phyloP scores from a whole-genome alignment of 148 eudicot genomes.

The Chenopodium berlandieri region DNA sequence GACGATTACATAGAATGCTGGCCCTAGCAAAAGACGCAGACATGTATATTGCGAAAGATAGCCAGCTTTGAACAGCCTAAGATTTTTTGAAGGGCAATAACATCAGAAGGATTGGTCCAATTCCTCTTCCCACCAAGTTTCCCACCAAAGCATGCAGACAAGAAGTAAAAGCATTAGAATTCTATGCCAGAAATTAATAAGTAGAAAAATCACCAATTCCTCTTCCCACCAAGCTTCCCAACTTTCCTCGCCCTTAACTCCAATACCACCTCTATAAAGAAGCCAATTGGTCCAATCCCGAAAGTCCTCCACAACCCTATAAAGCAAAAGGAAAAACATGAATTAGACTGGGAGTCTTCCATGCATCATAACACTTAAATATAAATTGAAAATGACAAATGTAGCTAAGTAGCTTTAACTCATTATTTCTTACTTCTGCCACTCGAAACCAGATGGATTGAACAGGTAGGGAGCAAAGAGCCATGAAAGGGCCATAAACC shows the following conservation, averaged over 20 bases:
- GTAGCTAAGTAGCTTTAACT: not conserved
- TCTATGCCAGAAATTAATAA: not conserved
- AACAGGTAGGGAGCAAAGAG: constrained; percentile 96
- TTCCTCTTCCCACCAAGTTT: no score
- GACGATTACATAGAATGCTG: not conserved
- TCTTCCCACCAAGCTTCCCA: constrained; percentile 99
- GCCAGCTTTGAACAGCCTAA: not conserved
- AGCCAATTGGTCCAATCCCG: constrained; percentile 99
- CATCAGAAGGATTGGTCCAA: not conserved
- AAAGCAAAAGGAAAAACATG: constrained; percentile 8
- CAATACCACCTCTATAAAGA: constrained; percentile 95
- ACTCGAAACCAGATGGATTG: constrained; percentile 96
- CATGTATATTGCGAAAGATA: not conserved
- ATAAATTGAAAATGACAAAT: not conserved
- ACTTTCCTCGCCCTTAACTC: constrained; percentile 95
- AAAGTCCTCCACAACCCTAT: constrained; percentile 89
- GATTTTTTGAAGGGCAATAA: not conserved
- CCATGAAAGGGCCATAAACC: constrained; percentile 97
- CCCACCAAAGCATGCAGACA: not conserved
- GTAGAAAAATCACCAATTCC: constrained; percentile 63
- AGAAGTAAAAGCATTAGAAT: not conserved
- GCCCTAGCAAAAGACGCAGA: not conserved
- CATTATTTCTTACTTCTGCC: constrained; percentile 82
- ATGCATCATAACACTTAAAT: not conserved
- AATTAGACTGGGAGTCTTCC: not conserved